Percentiles rank a stretch among this genome's conserved stretches.
These are phyloP conservation scores for Colletotrichum abscissum DNA, from an alignment of 2,329 filamentous ascomycete genomes.

Conservation along the genomic window DNA sequence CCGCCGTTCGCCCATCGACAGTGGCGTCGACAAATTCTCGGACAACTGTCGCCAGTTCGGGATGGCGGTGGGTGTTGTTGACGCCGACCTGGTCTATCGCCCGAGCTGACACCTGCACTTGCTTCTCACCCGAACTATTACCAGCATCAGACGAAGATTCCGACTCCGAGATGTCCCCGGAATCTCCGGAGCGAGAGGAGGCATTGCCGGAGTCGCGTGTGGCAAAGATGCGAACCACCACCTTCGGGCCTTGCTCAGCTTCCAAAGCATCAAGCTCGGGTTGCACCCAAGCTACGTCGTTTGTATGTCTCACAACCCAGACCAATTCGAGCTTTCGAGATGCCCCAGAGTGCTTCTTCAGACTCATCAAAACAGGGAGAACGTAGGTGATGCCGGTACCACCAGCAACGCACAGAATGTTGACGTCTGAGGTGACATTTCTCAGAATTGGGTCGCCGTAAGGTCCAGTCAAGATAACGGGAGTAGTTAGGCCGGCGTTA, in stretches of 20 bases:
- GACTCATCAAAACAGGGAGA: constrained; percentile 56
- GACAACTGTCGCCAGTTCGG: constrained; percentile 59
- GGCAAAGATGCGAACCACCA: constrained; percentile 68
- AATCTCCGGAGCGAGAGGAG: constrained; percentile 37
- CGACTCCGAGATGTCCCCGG: constrained; percentile 29
- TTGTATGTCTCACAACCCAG: constrained; percentile 69
- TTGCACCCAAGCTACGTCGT: constrained; percentile 68
- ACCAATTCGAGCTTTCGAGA: constrained; percentile 67
- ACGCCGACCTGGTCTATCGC: constrained; percentile 33
- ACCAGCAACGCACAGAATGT: constrained; percentile 53
- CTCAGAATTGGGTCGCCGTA: constrained; percentile 67
- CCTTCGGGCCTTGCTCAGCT: constrained; percentile 45
- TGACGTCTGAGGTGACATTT: constrained; percentile 51
- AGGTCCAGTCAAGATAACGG: constrained; percentile 71
- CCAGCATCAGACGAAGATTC: constrained; percentile 20
- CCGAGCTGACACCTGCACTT: constrained; percentile 34
- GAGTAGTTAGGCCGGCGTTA: constrained; percentile 51
- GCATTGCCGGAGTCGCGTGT: constrained; percentile 59
- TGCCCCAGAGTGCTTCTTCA: constrained; percentile 41
- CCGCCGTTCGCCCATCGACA: constrained; percentile 60
- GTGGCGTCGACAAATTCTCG: constrained; percentile 59
- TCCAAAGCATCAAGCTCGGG: constrained; percentile 65
- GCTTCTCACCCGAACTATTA: constrained; percentile 39
- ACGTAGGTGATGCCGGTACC: constrained; percentile 55
- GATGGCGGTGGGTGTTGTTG: constrained; percentile 45